Evolutionary conservation across 208 protist genomes (phyloP).

Genomic region (Leishmania martiniquensis): DNA sequence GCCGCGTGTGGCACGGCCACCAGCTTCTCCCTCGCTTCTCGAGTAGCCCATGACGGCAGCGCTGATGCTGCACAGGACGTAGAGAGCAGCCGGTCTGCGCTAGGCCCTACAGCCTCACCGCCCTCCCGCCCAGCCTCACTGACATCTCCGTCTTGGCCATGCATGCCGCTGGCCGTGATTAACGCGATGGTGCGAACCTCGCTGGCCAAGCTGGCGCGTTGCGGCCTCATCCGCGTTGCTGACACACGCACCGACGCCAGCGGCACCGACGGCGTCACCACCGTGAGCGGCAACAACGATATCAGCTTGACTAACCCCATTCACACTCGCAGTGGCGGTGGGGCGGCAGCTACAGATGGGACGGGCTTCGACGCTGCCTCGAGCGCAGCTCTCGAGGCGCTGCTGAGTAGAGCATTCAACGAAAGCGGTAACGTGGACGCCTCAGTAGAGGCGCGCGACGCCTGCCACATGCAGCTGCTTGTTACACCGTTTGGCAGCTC

Average conservation of each 20-base stretch:
- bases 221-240: constrained; percentile 9
- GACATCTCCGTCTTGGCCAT: background rate
- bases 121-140: background rate
- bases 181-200: constrained; percentile 21
- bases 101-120: background rate
- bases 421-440: background rate
- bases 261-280: background rate
- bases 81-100: constrained; percentile 12
- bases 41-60: background rate
- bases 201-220: constrained; percentile 23
- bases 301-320: background rate
- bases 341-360: background rate
- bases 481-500: constrained; percentile 78
- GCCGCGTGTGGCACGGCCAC: background rate
- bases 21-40: background rate
- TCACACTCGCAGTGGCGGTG: background rate
- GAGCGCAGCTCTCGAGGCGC: background rate
- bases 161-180: constrained; percentile 16
- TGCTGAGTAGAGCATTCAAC: background rate
- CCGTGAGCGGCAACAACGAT: background rate
- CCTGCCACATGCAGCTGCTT: constrained; percentile 5
- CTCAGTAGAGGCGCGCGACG: background rate
- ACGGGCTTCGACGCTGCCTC: background rate
- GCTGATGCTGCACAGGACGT: background rate
- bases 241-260: background rate